Conservation (phyloP, 2,329 filamentous ascomycete genomes). For the Fusarium sp. region DNA sequence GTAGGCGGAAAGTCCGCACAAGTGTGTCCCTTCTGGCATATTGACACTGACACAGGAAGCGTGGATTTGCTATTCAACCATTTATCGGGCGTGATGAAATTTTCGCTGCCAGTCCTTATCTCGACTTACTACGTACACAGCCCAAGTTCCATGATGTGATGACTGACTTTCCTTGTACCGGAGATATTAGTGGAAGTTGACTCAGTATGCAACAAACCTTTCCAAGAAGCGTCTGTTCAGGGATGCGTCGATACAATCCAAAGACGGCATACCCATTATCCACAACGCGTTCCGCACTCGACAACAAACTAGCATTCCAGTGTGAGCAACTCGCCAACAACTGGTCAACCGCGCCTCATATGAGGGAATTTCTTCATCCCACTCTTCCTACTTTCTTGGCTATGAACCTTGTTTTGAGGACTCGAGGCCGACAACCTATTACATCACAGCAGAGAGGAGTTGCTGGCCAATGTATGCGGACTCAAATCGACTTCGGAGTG, state of each 20-base stretch:
- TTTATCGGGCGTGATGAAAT: constrained; percentile 17
- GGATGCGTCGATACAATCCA: neutral
- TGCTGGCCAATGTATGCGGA: constrained; percentile 22
- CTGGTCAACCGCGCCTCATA: constrained; percentile 1
- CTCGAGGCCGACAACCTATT: constrained; percentile 10
- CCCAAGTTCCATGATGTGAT: neutral
- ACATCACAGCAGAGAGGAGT: constrained; percentile 18
- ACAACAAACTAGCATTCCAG: constrained; percentile 4
- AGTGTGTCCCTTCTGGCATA: neutral
- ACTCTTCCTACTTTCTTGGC: constrained; percentile 27
- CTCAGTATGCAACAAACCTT: neutral
- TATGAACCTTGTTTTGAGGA: constrained; percentile 28
- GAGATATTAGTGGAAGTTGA: neutral
- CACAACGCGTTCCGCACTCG: neutral
- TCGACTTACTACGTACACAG: neutral
- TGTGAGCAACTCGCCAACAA: neutral
- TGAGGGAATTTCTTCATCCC: constrained; percentile 39
- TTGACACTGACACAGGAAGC: constrained; percentile 13
- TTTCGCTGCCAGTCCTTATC: neutral
- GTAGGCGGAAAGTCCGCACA: constrained; percentile 3
- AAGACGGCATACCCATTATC: neutral
- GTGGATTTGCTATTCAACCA: neutral
- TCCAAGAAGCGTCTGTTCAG: neutral
- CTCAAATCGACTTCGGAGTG: constrained; percentile 30
- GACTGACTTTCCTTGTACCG: neutral